Conservation (phyloP, 108 stramenopile genomes). For the Nannochloropsis gaditana region DNA sequence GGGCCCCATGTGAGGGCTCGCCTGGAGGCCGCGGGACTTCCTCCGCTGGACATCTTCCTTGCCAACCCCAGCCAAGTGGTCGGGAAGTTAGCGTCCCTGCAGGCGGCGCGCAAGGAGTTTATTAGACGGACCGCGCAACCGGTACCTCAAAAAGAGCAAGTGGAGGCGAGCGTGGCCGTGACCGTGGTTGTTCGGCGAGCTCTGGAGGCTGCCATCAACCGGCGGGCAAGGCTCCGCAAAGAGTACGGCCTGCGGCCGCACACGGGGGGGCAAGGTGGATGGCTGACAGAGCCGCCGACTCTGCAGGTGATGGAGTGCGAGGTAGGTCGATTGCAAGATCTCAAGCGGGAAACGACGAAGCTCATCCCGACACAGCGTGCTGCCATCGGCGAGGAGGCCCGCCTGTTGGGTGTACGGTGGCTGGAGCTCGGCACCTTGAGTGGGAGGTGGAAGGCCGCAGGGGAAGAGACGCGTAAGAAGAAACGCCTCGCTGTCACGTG, state of each 20-base stretch:
- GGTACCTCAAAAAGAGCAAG: background rate
- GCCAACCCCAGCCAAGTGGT: constrained; percentile 6
- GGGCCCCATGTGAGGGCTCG: background rate
- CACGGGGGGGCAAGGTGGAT: background rate
- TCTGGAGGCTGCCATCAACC: background rate
- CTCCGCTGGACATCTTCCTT: background rate
- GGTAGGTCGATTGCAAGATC: background rate
- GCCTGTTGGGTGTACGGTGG: background rate
- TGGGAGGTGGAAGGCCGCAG: background rate
- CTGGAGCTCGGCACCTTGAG: background rate
- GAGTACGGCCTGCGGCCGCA: background rate
- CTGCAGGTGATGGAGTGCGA: background rate
- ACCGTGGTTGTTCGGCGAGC: background rate
- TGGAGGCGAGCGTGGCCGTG: background rate
- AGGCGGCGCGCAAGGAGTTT: background rate
- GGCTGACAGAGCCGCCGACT: background rate
- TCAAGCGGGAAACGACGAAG: background rate
- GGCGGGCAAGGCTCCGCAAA: background rate
- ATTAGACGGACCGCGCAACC: background rate
- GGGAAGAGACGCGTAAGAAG: background rate
- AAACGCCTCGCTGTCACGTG: background rate
- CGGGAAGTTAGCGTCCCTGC: background rate
- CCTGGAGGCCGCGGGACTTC: background rate
- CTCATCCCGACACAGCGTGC: background rate
- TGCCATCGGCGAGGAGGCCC: constrained; percentile 7